These are phyloP conservation scores for Gymnopilus junonius DNA, from an alignment of 768 basidiomycete species.

Conservation along the genomic window DNA sequence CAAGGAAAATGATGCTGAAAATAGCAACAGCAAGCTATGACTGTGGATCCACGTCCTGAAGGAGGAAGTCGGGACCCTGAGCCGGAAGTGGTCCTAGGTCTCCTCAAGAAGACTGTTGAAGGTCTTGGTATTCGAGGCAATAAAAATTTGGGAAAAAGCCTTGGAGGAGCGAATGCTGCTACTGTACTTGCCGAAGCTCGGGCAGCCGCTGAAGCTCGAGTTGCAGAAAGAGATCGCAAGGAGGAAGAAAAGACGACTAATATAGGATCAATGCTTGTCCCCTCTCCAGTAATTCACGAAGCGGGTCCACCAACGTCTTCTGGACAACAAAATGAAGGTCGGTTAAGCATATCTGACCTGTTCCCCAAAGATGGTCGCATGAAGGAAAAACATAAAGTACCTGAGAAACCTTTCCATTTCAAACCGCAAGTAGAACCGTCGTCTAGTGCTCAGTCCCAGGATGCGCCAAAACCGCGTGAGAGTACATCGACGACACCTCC, in stretches of 20 bases:
- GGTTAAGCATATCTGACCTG: constrained; percentile 68
- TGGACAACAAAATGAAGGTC: constrained; percentile 31
- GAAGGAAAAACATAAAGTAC: constrained; percentile 37
- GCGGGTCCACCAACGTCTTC: constrained; percentile 5
- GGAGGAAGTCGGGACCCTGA: constrained; percentile 6
- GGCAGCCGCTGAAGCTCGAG: constrained; percentile 68
- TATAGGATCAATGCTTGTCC: constrained; percentile 10
- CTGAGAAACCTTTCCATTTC: constrained; percentile 31
- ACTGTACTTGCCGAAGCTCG: constrained; percentile 69
- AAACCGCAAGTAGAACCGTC: constrained; percentile 17
- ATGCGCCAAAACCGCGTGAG: constrained; percentile 24
- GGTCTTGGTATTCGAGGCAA: constrained; percentile 61
- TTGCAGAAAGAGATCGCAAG: constrained; percentile 65
- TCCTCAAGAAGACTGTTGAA: constrained; percentile 74
- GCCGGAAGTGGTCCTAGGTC: constrained; percentile 61
- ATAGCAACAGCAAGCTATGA: constrained; percentile 15
- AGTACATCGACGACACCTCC: constrained; percentile 62
- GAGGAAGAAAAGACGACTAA: constrained; percentile 40
- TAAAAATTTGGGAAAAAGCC: constrained; percentile 65
- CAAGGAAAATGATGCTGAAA: constrained; percentile 37
- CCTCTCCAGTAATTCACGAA: constrained; percentile 10
- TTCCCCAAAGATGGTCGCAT: constrained; percentile 41
- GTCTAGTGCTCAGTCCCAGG: constrained; percentile 3
- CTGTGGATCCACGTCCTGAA: background rate
- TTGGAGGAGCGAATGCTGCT: constrained; percentile 52